phyloP scores from a whole-genome alignment of 2,329 filamentous ascomycete species.

The Helicocarpus griseus region DNA sequence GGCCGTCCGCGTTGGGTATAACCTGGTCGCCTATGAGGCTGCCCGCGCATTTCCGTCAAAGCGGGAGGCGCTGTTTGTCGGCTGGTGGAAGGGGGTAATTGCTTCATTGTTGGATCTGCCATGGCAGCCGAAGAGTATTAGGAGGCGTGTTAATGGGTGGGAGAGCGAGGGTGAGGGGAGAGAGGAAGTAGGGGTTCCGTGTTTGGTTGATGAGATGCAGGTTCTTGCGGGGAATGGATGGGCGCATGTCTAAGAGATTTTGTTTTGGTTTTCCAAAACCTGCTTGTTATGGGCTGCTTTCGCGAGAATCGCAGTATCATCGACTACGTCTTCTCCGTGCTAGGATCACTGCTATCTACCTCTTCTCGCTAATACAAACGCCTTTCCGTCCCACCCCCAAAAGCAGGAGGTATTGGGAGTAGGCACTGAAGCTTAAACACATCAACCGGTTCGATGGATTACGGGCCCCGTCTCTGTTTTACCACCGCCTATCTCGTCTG shows the following conservation, averaged over 20 bases:
- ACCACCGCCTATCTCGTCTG: too few species aligned
- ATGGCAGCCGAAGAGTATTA: conserved; percentile 21
- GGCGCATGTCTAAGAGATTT: conserved; percentile 42
- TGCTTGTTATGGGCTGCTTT: neutral
- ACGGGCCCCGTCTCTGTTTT: too few species aligned
- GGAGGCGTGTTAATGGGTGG: conserved; percentile 30
- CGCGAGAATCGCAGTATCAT: too few species aligned
- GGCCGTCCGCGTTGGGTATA: conserved; percentile 31
- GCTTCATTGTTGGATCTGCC: conserved; percentile 29
- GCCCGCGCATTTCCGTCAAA: conserved; percentile 42
- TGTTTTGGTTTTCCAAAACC: neutral
- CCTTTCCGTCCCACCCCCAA: too few species aligned
- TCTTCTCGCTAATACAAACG: neutral
- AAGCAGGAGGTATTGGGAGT: too few species aligned
- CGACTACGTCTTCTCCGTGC: too few species aligned
- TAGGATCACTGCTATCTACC: too few species aligned
- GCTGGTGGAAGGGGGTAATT: conserved; percentile 47
- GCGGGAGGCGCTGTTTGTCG: conserved; percentile 41
- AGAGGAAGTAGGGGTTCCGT: conserved; percentile 41
- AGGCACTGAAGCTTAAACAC: too few species aligned
- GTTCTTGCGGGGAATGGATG: conserved; percentile 49
- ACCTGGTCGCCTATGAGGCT: conserved; percentile 25
- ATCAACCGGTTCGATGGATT: too few species aligned
- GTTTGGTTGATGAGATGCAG: conserved; percentile 54
- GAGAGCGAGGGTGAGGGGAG: conserved; percentile 31